A percentile compares a stretch with the other conserved stretches of the same genome.
Conservation (phyloP, 306 rosid species). For the Vigna reflexopilosa region DNA sequence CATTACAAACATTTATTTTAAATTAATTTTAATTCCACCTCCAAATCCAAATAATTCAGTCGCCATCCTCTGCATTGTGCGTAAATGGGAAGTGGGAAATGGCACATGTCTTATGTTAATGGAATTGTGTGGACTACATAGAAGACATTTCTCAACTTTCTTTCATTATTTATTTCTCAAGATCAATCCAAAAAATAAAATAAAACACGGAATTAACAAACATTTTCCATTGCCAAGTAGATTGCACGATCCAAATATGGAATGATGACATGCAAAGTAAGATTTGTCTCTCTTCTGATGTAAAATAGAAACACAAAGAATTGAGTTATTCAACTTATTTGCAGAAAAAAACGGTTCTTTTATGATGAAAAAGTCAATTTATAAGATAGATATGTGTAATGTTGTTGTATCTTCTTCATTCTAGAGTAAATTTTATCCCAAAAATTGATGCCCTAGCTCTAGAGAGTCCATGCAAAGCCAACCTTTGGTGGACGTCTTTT, state of each 20-base stretch:
- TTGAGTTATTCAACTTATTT: neutral
- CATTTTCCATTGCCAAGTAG: neutral
- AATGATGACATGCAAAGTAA: neutral
- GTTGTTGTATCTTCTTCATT: neutral
- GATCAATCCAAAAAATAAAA: neutral
- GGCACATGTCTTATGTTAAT: neutral
- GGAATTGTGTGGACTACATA: neutral
- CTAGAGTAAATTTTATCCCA: neutral
- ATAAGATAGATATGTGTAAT: too few species aligned
- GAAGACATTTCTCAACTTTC: neutral
- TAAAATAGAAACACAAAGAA: too few species aligned
- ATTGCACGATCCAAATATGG: conserved; percentile 34
- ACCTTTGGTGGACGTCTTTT: neutral
- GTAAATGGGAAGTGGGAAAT: neutral
- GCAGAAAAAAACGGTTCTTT: conserved; percentile 24
- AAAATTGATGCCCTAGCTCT: neutral
- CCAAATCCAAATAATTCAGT: too few species aligned
- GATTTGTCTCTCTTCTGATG: too few species aligned
- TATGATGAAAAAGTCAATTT: neutral
- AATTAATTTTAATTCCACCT: too few species aligned
- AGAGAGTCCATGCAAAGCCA: too few species aligned
- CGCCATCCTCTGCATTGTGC: neutral
- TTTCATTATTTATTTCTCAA: neutral
- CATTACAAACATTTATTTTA: too few species aligned
- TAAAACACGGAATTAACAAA: neutral